Base-by-base conservation (phyloP, 768 basidiomycete genomes). In the Lactarius indigo region DNA sequence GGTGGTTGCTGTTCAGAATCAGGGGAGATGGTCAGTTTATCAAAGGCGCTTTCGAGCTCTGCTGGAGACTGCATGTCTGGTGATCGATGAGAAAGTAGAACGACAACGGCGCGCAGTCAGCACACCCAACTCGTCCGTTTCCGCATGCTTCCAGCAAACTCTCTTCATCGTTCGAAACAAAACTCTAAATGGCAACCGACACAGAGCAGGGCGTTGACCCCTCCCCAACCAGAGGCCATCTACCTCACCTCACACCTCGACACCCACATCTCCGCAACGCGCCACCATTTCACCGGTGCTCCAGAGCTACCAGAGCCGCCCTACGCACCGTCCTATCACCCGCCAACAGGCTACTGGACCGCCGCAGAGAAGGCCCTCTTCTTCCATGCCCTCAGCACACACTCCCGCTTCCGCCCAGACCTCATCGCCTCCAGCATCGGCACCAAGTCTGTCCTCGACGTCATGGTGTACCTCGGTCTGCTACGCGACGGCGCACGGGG, bases 391-490 rank as follows among this genome's bases (percentile, higher is more conserved):
- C 75, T 94, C 26, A 76, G 82, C 31, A 74, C 86, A 2, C 78
- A 90, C 75, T 94, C 92, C 23, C 83, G 89, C 30, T 80, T 89
- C 52, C 78, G 91, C 26, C 89, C 91, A 0, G 93, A 94, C 75
- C 81, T 94, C 57, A 88, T 95, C 59, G 86, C 91, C 0, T 80
- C 78, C 6, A 82, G 82, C 58, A 78, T 94, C n/a, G 79, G 80
- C 65, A 86, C 88, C 26, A 92, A 89, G 77, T 84, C 80, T 17
- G 79, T 83, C 10, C 76, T 83, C 59, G 90, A 94, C 65, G 88
- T 94, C 23, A 85, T 84, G 66, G 75, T 81, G 31, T 94, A 92
- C 72, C 75, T 94, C 68, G 80, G 85, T 39, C 69, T 79, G 20
- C 78, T 94, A 42, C 64, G 71, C 64, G 55, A 52, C 1, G 66